phyloP scores from a whole-genome alignment of 2,329 filamentous ascomycete species.

The Helotiales sp. region DNA sequence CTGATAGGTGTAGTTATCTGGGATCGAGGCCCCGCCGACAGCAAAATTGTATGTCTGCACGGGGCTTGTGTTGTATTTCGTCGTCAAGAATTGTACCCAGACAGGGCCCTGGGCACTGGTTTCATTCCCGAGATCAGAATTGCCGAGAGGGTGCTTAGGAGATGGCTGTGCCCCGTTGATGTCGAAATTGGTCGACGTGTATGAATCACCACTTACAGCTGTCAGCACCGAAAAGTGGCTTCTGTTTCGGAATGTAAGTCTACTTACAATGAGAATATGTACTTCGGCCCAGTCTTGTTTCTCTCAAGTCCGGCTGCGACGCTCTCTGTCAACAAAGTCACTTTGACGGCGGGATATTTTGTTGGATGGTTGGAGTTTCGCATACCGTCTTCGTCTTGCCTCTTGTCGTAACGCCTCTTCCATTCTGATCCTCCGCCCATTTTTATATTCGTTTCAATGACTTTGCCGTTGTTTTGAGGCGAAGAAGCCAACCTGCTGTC shows the following conservation, averaged over 20 bases:
- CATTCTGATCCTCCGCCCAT: constrained; percentile 13
- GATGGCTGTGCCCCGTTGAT: constrained; percentile 39
- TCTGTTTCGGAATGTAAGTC: not conserved
- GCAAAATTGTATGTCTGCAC: constrained; percentile 55
- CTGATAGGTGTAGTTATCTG: constrained; percentile 42
- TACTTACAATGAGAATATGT: constrained; percentile 13
- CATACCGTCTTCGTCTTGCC: not conserved
- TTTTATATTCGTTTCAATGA: not conserved
- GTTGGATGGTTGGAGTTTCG: not conserved
- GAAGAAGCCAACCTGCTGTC: no score
- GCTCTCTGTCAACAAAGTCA: not conserved
- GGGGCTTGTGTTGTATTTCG: constrained; percentile 43
- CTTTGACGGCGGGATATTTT: not conserved
- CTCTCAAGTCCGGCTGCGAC: not conserved
- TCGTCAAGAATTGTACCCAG: constrained; percentile 54
- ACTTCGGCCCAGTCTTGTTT: not conserved
- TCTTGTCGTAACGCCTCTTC: not conserved
- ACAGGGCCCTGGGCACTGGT: constrained; percentile 52
- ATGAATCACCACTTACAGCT: constrained; percentile 43
- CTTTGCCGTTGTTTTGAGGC: not conserved
- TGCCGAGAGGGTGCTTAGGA: constrained; percentile 42
- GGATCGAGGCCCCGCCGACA: constrained; percentile 46
- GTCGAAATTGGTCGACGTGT: constrained; percentile 43
- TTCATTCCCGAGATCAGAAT: constrained; percentile 39
- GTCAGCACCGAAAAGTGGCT: not conserved